Evolutionary conservation across 208 protist genomes (phyloP).

Genomic region (Leishmania tarentolae): DNA sequence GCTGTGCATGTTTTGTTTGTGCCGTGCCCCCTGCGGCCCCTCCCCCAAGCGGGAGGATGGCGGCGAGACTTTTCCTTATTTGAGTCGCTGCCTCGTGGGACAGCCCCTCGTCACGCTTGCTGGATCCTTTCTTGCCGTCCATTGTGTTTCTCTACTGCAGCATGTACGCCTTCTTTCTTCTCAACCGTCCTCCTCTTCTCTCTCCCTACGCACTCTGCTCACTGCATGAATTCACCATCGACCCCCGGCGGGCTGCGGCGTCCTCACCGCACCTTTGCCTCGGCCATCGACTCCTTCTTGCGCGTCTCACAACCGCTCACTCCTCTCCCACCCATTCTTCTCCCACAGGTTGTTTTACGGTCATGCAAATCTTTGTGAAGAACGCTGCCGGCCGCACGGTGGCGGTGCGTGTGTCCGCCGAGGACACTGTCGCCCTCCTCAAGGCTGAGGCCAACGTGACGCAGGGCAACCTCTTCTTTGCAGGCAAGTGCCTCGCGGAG

Average conservation of each 20-base stretch:
- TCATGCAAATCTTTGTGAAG: constrained; percentile 96
- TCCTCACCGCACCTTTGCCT: background rate
- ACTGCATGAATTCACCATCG: background rate
- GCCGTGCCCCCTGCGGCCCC: background rate
- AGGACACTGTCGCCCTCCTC: constrained; percentile 86
- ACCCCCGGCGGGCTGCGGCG: background rate
- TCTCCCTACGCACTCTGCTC: background rate
- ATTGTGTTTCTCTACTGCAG: background rate
- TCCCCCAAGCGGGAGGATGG: background rate
- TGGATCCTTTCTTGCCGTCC: background rate
- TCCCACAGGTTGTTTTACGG: background rate
- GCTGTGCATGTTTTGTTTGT: background rate
- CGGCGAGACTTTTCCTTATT: background rate
- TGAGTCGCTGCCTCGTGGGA: background rate
- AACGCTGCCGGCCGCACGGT: constrained; percentile 89
- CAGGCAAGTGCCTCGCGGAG: constrained; percentile 86
- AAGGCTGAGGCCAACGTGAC: constrained; percentile 79
- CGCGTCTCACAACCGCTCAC: background rate
- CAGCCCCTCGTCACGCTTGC: background rate
- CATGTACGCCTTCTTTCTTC: background rate
- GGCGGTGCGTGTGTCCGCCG: constrained; percentile 80
- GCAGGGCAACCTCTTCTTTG: constrained; percentile 88
- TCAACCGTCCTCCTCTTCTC: background rate
- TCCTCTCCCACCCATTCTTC: background rate
- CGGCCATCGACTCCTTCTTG: background rate